phyloP scores from a whole-genome alignment of 1,139 yeast species.

The Candida buenavistaensis region DNA sequence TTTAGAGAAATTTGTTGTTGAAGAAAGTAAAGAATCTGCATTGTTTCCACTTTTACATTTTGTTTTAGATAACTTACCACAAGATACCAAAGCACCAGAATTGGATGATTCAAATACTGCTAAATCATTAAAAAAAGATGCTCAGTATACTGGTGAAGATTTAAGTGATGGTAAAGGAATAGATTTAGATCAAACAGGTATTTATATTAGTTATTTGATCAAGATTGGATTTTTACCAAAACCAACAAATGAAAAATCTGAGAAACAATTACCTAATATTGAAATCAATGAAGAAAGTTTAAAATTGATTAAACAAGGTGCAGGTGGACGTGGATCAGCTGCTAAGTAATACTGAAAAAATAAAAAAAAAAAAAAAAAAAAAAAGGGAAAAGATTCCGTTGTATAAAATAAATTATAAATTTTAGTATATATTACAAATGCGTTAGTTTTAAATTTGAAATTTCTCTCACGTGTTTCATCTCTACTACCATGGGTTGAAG shows the following conservation, averaged over 20 bases:
- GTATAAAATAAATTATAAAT: too few relatives aligned
- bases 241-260: conserved; percentile 46
- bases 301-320: conserved; percentile 69
- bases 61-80: conserved; percentile 89
- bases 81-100: conserved; percentile 92
- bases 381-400: too few relatives aligned
- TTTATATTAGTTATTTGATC: conserved; percentile 76
- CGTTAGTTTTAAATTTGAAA: too few relatives aligned
- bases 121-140: conserved; percentile 60
- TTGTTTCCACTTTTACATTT: conserved; percentile 91
- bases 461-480: too few relatives aligned
- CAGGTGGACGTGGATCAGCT: conserved; percentile 82
- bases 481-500: too few relatives aligned
- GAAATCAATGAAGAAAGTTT: conserved; percentile 59
- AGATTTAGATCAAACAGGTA: conserved; percentile 61
- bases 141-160: conserved; percentile 64
- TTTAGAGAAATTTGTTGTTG: conserved; percentile 75
- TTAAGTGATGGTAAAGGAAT: conserved; percentile 73
- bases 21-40: conserved; percentile 74
- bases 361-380: too few relatives aligned
- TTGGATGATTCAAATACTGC: conserved; percentile 83
- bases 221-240: conserved; percentile 75
- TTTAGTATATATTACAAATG: too few relatives aligned
- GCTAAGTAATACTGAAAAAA: conserved; percentile 30
- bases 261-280: conserved; percentile 55